phyloP scores from a whole-genome alignment of 768 basidiomycete genomes.

The Boletus reticuloceps region DNA sequence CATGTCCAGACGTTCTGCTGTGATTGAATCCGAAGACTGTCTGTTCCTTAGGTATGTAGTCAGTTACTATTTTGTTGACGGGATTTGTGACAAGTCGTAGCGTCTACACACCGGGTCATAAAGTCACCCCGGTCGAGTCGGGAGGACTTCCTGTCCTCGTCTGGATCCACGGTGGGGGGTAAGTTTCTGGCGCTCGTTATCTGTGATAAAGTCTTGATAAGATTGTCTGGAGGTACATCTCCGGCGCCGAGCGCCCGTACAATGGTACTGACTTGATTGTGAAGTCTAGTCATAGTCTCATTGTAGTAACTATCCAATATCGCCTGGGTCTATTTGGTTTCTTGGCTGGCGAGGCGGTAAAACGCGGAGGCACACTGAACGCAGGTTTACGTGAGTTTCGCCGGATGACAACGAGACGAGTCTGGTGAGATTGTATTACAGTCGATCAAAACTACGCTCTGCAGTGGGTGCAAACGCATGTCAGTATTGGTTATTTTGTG shows the following conservation, averaged over 20 bases:
- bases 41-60: constrained; percentile 4
- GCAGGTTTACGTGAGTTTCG: constrained; percentile 6
- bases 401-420: background rate
- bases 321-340: constrained; percentile 9
- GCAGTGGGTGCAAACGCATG: constrained; percentile 4
- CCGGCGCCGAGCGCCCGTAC: background rate
- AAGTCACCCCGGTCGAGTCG: background rate
- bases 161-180: constrained; percentile 10
- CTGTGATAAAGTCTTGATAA: background rate
- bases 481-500: background rate
- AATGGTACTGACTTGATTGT: constrained; percentile 5
- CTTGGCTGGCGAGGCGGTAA: background rate
- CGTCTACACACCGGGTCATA: background rate
- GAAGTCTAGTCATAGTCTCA: background rate
- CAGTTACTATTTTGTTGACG: background rate
- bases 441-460: constrained; percentile 7
- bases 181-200: background rate
- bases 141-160: constrained; percentile 6
- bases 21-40: background rate
- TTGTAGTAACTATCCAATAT: constrained; percentile 10
- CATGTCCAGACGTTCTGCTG: background rate
- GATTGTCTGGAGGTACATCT: background rate
- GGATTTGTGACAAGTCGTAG: background rate
- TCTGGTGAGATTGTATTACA: background rate
- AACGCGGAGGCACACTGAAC: background rate